These are phyloP conservation scores for Teratosphaeria epicoccoides DNA, from an alignment of 2,329 filamentous ascomycete genomes.

Conservation along the genomic window DNA sequence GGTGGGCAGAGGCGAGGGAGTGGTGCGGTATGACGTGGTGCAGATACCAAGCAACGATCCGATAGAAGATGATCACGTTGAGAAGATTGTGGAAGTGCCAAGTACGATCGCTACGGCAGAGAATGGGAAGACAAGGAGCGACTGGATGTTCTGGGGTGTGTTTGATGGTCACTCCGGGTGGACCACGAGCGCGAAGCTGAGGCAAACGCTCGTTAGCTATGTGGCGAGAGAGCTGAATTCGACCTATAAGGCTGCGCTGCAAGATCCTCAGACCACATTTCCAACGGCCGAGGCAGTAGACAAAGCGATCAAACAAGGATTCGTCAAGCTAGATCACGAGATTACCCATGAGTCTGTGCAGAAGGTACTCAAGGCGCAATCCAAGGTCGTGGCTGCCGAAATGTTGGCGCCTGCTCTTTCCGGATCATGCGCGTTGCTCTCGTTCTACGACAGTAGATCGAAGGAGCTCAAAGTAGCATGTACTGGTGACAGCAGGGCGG, in stretches of 20 bases:
- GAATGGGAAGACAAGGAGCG: constrained; percentile 50
- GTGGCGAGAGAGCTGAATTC: constrained; percentile 87
- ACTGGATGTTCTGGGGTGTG: constrained; percentile 99
- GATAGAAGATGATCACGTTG: constrained; percentile 95
- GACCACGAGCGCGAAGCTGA: constrained; percentile 93
- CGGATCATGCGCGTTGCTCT: constrained; percentile 91
- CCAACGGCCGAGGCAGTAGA: constrained; percentile 77
- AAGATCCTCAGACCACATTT: constrained; percentile 45
- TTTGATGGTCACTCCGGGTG: constrained; percentile 97
- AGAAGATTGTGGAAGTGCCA: constrained; percentile 92
- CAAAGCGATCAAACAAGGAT: constrained; percentile 82
- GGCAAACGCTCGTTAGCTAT: constrained; percentile 82
- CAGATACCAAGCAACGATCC: constrained; percentile 94
- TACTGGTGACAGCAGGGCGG: constrained; percentile 90
- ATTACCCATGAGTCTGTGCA: constrained; percentile 90
- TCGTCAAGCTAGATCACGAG: constrained; percentile 79
- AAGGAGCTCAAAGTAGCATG: constrained; percentile 88
- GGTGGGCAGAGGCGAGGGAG: constrained; percentile 78
- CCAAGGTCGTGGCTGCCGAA: constrained; percentile 83
- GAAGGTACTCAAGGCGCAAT: constrained; percentile 79
- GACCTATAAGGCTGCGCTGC: constrained; percentile 69
- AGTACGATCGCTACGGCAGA: constrained; percentile 46
- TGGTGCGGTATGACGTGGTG: constrained; percentile 87
- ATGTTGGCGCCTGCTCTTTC: constrained; percentile 85
- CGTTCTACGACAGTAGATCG: constrained; percentile 84